Conservation (phyloP, 2,329 filamentous ascomycete species). For the Cladosporium austrohemisphaericum region DNA sequence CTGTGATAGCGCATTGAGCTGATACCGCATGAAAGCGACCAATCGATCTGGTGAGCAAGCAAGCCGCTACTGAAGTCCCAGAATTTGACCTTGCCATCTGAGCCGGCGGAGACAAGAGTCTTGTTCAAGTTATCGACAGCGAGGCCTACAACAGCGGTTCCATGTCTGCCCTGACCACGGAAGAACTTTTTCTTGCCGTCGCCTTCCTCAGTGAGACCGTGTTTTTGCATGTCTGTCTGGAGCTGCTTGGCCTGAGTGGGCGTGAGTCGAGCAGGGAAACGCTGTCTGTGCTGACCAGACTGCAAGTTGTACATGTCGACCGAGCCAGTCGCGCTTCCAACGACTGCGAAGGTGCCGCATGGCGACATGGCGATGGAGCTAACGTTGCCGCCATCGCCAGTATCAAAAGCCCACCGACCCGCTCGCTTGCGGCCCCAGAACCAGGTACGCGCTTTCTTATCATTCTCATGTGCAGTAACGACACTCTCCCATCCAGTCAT, state of each 20-base stretch:
- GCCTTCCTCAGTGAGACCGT: slow-evolving; percentile 39
- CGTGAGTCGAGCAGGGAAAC: slow-evolving; percentile 76
- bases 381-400: slow-evolving; percentile 77
- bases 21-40: slow-evolving; percentile 72
- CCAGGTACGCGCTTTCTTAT: slow-evolving; percentile 86
- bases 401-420: slow-evolving; percentile 88
- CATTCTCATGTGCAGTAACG: slow-evolving; percentile 83
- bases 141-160: slow-evolving; percentile 76
- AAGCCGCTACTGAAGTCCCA: slow-evolving; percentile 90
- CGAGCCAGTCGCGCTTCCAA: slow-evolving; percentile 77
- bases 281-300: slow-evolving; percentile 81
- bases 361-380: slow-evolving; percentile 80
- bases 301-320: slow-evolving; percentile 97
- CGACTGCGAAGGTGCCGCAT: slow-evolving; percentile 88
- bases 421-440: slow-evolving; percentile 95
- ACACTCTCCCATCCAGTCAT: slow-evolving; percentile 97
- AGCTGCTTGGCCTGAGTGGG: slow-evolving; percentile 74
- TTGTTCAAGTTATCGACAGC: slow-evolving; percentile 87
- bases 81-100: slow-evolving; percentile 93
- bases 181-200: slow-evolving; percentile 40
- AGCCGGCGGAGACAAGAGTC: slow-evolving; percentile 75
- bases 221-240: slow-evolving; percentile 53
- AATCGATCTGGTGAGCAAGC: slow-evolving; percentile 76
- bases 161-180: slow-evolving; percentile 67
- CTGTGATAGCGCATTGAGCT: slow-evolving; percentile 76